Evolutionary conservation across 441 rosid species (phyloP), one percentile per base, ranked within the genome.

Genomic region (Macaranga tanarius): DNA sequence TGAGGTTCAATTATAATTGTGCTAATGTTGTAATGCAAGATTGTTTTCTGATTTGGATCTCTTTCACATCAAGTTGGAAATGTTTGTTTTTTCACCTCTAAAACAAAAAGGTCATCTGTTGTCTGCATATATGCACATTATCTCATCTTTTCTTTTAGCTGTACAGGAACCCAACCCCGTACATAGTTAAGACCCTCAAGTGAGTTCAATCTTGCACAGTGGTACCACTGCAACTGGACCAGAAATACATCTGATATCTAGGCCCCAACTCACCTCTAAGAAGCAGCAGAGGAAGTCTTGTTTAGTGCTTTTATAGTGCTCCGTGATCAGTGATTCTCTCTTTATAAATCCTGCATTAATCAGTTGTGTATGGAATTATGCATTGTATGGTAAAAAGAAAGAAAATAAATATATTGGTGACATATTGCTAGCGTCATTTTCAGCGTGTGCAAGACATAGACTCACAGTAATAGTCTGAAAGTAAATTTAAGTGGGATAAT

Each of bases 391-490:
- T 65, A 13, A 34, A 34, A 34, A 34, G 7, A 5, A 34, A 34
- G 6, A 7, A 34, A 34, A 15, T 63, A 48, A 64, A 63, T 22
- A 40, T 48, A 34, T 57, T 31, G 45, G 59, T 88, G 90, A 85
- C 86, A 67, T 75, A 67, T 57, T 79, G 90, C 79, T 75, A 17
- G 31, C 84, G 72, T 86, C 87, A 82, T 73, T 72, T 62, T 74
- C 69, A 56, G 73, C 44, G 55, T 51, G 68, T 58, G 70, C 54
- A 72, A 1, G 34, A 70, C 68, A 13, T 34, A 61, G 61, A 77
- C 67, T 76, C 67, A 69, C 60, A 63, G 54, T 59, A 52, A 75
- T 28, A 71, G 17, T 76, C 16, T 62, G 42, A 71, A 70, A 72
- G 62, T 70, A 77, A 23, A 48, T 76, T 82, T 22, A 62, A 60